phyloP scores from a whole-genome alignment of 2,329 filamentous ascomycete species.

The Nothopassalora personata region DNA sequence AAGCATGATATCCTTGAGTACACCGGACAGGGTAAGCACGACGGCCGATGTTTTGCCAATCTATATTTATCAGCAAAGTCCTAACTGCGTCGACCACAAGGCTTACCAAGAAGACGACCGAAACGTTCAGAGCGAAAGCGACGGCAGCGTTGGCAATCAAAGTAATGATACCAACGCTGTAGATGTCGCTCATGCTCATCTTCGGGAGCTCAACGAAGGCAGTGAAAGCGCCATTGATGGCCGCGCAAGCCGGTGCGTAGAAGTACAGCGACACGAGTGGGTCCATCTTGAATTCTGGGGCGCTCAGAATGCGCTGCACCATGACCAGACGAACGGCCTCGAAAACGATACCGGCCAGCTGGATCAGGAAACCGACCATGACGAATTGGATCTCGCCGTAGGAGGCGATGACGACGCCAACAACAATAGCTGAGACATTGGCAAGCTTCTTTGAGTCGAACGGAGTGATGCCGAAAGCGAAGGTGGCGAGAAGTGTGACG shows the following conservation, averaged over 20 bases:
- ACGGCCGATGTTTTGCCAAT: constrained; percentile 85
- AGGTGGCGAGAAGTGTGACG: constrained; percentile 82
- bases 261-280: constrained; percentile 87
- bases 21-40: constrained; percentile 78
- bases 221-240: constrained; percentile 72
- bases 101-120: constrained; percentile 77
- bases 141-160: constrained; percentile 72
- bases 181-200: constrained; percentile 64
- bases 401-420: constrained; percentile 91
- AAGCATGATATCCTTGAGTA: constrained; percentile 81
- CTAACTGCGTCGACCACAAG: background rate
- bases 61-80: constrained; percentile 39
- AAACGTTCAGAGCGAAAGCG: constrained; percentile 77
- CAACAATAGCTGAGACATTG: constrained; percentile 90
- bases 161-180: constrained; percentile 65
- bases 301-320: constrained; percentile 76
- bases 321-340: constrained; percentile 79
- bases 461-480: constrained; percentile 76
- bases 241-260: constrained; percentile 77
- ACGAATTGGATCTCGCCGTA: constrained; percentile 94
- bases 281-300: constrained; percentile 86
- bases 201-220: constrained; percentile 68
- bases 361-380: constrained; percentile 67
- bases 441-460: constrained; percentile 81
- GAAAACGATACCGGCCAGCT: constrained; percentile 71